phyloP scores from a whole-genome alignment of 1,139 yeast species.

The Nakaseomyces nivariensis region DNA sequence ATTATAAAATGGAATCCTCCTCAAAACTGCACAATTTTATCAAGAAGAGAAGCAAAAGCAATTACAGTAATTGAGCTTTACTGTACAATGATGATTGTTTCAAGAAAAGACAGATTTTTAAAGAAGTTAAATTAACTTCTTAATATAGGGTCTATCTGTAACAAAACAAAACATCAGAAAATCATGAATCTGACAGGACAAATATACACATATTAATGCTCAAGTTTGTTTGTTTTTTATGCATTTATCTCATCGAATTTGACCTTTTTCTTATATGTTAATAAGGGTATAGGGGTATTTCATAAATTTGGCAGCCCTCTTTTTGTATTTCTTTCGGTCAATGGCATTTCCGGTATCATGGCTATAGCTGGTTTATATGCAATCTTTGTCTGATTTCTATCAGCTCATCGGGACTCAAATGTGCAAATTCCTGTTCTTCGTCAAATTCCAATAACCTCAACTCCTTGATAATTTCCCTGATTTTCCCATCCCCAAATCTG shows the following conservation, averaged over 20 bases:
- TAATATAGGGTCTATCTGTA: background rate
- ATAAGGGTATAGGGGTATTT: background rate
- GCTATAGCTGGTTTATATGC: background rate
- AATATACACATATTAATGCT: background rate
- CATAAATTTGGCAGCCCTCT: too few relatives aligned
- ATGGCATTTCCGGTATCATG: background rate
- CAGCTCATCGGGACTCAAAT: constrained; percentile 20
- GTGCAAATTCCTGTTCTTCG: constrained; percentile 21
- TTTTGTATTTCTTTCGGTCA: background rate
- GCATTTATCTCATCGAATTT: background rate
- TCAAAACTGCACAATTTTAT: too few relatives aligned
- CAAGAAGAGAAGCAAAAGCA: too few relatives aligned
- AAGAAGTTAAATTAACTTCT: too few relatives aligned
- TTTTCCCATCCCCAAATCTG: constrained; percentile 17
- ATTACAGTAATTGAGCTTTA: background rate
- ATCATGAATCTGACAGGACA: background rate
- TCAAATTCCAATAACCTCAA: constrained; percentile 12
- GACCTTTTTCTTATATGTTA: background rate
- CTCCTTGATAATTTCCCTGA: constrained; percentile 12
- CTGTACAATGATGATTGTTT: background rate
- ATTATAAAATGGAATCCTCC: too few relatives aligned
- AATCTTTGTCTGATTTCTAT: constrained; percentile 18
- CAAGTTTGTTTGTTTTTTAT: background rate
- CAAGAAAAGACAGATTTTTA: too few relatives aligned
- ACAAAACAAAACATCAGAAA: background rate